Conservation (phyloP, 495 filamentous ascomycete genomes). For the Aspergillus wentii region DNA sequence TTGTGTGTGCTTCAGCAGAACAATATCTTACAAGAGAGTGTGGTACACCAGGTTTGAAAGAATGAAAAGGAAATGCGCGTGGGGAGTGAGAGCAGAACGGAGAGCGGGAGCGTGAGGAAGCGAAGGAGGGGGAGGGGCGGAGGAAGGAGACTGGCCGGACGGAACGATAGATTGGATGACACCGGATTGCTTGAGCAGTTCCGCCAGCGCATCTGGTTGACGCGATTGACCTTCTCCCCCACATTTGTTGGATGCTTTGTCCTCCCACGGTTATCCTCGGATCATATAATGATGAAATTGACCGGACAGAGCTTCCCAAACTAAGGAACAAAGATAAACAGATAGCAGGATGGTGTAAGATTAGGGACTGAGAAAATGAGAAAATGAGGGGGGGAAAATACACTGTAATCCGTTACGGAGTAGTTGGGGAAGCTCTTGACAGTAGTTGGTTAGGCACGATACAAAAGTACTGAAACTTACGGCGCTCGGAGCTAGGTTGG, state of each 20-base stretch:
- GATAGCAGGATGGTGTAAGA: constrained; percentile 2
- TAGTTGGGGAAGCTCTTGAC: no score
- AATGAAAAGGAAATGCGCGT: constrained; percentile 17
- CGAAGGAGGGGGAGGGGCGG: constrained; percentile 13
- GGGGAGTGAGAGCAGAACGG: constrained; percentile 15
- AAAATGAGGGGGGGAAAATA: no score
- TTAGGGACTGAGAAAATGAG: no score
- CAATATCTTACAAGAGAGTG: constrained; percentile 22
- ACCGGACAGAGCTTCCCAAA: background rate
- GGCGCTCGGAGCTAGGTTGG: no score
- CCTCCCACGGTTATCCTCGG: constrained; percentile 23
- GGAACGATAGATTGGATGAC: constrained; percentile 17
- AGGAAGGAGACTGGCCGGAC: constrained; percentile 16
- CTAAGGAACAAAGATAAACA: constrained; percentile 2
- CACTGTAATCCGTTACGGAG: no score
- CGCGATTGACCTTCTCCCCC: constrained; percentile 35
- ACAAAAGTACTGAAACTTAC: no score
- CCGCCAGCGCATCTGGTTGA: constrained; percentile 27
- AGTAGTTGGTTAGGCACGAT: no score
- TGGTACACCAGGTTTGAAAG: constrained; percentile 9
- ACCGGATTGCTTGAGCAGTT: constrained; percentile 13
- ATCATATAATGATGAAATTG: background rate
- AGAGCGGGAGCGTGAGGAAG: constrained; percentile 17
- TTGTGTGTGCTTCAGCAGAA: constrained; percentile 38
- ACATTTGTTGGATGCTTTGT: constrained; percentile 21